A percentile compares a stretch with the other conserved stretches of the same genome.
These are phyloP conservation scores for Conringia planisiliqua DNA, from an alignment of 345 rosid genomes.

Conservation along the genomic window DNA sequence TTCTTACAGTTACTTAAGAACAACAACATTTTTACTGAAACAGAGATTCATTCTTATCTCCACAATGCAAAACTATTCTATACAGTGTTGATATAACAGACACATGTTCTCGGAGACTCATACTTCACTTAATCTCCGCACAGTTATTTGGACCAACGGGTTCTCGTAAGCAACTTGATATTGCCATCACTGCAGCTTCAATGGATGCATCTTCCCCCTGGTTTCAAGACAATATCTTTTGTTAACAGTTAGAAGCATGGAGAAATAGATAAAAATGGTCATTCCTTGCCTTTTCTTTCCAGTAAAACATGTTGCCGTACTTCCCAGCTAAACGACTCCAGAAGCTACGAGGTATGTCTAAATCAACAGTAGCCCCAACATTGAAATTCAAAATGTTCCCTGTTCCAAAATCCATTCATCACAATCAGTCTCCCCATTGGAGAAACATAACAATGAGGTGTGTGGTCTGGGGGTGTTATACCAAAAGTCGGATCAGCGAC, in stretches of 20 bases:
- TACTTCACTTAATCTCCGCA: conserved; percentile 53
- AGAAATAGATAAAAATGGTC: no score
- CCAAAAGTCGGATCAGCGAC: conserved; percentile 93
- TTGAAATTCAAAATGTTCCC: conserved; percentile 84
- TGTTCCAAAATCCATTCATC: conserved; percentile 51
- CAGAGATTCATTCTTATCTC: not conserved
- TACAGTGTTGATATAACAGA: conserved; percentile 3
- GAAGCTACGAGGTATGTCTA: conserved; percentile 79
- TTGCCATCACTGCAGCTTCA: conserved; percentile 90
- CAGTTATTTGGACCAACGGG: conserved; percentile 77
- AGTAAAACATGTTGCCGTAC: conserved; percentile 47
- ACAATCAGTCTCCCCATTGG: conserved; percentile 22
- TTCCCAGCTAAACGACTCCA: conserved; percentile 55
- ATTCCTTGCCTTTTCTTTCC: conserved; percentile 72
- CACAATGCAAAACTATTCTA: not conserved
- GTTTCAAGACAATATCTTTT: conserved; percentile 9
- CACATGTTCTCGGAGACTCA: not conserved
- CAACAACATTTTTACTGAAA: no score
- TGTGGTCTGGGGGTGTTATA: conserved; percentile 27
- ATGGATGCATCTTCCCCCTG: conserved; percentile 92
- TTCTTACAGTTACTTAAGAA: not conserved
- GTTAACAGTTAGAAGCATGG: not conserved
- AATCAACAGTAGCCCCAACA: conserved; percentile 76
- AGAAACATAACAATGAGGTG: not conserved
- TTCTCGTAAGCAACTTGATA: conserved; percentile 77